Base-by-base conservation (phyloP, 2,329 filamentous ascomycete species). In the Tolypocladium tundrense region DNA sequence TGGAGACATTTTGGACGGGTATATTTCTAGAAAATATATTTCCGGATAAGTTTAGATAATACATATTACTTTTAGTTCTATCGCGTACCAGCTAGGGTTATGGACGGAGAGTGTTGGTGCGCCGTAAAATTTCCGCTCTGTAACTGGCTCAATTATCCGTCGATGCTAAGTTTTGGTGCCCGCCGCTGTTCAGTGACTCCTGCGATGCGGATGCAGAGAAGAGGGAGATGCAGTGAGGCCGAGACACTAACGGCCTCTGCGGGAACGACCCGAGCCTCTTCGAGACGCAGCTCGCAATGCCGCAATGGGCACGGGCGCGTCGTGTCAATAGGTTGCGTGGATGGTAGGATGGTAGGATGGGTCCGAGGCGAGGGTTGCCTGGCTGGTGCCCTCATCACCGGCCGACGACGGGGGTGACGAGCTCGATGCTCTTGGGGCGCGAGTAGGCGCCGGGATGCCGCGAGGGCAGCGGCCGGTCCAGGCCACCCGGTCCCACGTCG, bases 371-470 rank as follows among this genome's bases (percentile, higher is more conserved):
- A 31, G 16, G 31, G 31, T 21, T 51, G 16, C 4, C 52, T 40
- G 52, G 37, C 14, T 40, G 27, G 16, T n/a, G 11, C 19, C 41
- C 33, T 55, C 58, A 58, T 69, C 64, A 84, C 64, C 79, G 76
- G 56, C 79, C 75, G 63, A 81, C 68, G 70, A 84, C 78, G 40
- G 84, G 83, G 55, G 83, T 85, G 51, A 86, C 82, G 27, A 86
- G 75, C 71, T 86, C 83, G 64, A 85, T 83, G 71, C 82, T 85
- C 71, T 80, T 84, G 40, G 82, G 81, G 53, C 83, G 75, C 62
- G 80, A 76, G 69, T 83, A 83, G 43, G 75, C 73, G 42, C 77
- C 74, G 4, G 82, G 80, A 54, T 78, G 76, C 53, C 83, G 77
- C 11, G 77, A 76, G 16, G 84, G 83, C 31, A 86, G 71, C 8